phyloP scores from a whole-genome alignment of 768 basidiomycete genomes.

The Hypholoma sublateritium region DNA sequence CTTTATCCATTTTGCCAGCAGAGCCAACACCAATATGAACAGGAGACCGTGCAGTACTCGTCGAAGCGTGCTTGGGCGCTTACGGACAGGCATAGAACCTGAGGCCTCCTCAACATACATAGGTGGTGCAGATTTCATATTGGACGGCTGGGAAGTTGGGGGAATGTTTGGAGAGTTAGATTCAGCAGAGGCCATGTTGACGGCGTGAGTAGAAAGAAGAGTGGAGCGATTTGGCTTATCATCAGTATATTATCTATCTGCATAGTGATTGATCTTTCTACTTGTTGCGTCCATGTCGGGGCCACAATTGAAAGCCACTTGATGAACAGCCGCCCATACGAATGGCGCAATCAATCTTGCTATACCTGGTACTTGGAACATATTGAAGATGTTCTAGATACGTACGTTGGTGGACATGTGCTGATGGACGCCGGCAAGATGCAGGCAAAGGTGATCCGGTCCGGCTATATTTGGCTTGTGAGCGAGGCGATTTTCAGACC shows the following conservation, averaged over 20 bases:
- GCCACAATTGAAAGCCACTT: too few relatives aligned
- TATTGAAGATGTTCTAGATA: too few relatives aligned
- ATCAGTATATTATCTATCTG: too few relatives aligned
- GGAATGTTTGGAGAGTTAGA: not conserved
- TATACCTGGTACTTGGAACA: not conserved
- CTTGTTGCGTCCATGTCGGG: not conserved
- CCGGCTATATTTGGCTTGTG: too few relatives aligned
- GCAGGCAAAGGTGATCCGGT: too few relatives aligned
- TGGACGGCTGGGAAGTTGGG: not conserved
- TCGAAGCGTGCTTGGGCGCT: not conserved
- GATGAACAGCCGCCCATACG: not conserved
- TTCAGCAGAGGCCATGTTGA: not conserved
- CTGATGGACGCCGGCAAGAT: too few relatives aligned
- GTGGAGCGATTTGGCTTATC: too few relatives aligned
- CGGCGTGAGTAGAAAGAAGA: not conserved
- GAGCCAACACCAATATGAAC: not conserved
- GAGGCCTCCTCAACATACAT: not conserved
- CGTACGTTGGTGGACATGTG: too few relatives aligned
- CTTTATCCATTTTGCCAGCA: not conserved
- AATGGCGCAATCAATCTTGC: not conserved
- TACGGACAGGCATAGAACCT: not conserved
- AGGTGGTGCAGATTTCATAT: not conserved
- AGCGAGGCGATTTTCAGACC: too few relatives aligned
- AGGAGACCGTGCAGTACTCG: not conserved
- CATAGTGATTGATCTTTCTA: too few relatives aligned